A percentile compares a stretch with the other conserved stretches of the same genome.
These are phyloP conservation scores for Termitomyces bulborhizus DNA, from an alignment of 768 basidiomycete species.

Conservation along the genomic window DNA sequence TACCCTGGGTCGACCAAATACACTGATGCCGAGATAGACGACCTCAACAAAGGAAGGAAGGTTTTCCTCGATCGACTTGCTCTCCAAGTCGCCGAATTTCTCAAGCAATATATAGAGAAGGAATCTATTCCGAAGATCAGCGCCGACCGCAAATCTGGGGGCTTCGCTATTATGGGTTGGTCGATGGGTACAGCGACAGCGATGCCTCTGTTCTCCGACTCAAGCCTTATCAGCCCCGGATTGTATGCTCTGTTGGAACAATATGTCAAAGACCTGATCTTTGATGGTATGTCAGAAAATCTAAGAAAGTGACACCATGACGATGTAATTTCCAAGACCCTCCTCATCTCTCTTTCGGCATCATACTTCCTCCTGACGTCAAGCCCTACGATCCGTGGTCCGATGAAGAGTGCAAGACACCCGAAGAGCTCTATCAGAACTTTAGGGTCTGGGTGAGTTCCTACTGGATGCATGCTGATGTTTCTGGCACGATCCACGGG, in stretches of 20 bases:
- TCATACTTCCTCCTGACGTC: conserved; percentile 14
- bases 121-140: conserved; percentile 20
- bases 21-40: conserved; percentile 25
- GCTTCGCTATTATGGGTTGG: conserved; percentile 34
- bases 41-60: conserved; percentile 18
- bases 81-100: conserved; percentile 20
- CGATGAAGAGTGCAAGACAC: conserved; percentile 16
- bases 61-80: conserved; percentile 22
- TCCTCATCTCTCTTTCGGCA: conserved; percentile 23
- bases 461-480: conserved; percentile 20
- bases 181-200: conserved; percentile 25
- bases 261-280: conserved; percentile 24
- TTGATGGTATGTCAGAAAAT: conserved; percentile 22
- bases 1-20: conserved; percentile 29
- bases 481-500: conserved; percentile 10
- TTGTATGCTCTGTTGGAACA: conserved; percentile 19
- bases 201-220: conserved; percentile 23
- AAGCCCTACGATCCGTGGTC: conserved; percentile 17
- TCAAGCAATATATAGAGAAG: conserved; percentile 22
- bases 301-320: neutral
- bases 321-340: conserved; percentile 19
- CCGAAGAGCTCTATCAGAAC: conserved; percentile 16
- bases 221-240: conserved; percentile 15
- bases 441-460: conserved; percentile 24
- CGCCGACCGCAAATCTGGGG: conserved; percentile 22